Base-by-base conservation (phyloP, 2,329 filamentous ascomycete genomes). In the Anthostomella pinea region DNA sequence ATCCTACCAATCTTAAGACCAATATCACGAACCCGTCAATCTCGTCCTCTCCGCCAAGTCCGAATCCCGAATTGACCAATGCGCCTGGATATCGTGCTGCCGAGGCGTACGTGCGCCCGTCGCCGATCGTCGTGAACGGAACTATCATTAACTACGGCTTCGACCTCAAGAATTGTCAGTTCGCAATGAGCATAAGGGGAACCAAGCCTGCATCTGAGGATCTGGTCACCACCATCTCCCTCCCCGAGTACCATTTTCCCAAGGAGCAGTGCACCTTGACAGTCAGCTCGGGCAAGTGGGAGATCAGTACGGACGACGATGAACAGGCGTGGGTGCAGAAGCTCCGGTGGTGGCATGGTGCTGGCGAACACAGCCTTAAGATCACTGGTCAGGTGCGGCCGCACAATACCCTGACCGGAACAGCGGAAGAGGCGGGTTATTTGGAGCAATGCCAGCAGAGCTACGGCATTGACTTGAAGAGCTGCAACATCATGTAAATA, bases 191-290 rank as follows among this genome's bases (percentile, higher is more conserved):
- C 11, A 62, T 98, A 16, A 67, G 73, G 1, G 82, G 85, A 2
- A 65, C 76, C 3, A 72, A 70, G 21, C 60, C 77, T 1, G 77
- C 77, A 4, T 59, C 69, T 3, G 74, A 86, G 24, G 77, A 83
- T 1, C 67, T 70, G 2, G 88, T 89, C 0, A 97, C 91, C 0
- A 76, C 88, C 28, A 73, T 97, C 7, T 95, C 87, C 61, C 70
- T 98, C 2, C 93, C 93, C 0, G 87, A 90, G 38, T 96, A 87
- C 56, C 93, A 98, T 64, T 98, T 95, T 59, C 90, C 91, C 2
- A 77, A 80, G 35, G 77, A 83, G 30, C 71, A 78, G 28, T 85
- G 81, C 24, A 73, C 73, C 1, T 81, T 98, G 4, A 76, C 84
- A 35, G 85, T 89, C 18, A 87, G 79, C 33, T 86, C 85, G 1